Evolutionary conservation across 257 asterid species (phyloP).

Genomic region (Solanum rostratum): DNA sequence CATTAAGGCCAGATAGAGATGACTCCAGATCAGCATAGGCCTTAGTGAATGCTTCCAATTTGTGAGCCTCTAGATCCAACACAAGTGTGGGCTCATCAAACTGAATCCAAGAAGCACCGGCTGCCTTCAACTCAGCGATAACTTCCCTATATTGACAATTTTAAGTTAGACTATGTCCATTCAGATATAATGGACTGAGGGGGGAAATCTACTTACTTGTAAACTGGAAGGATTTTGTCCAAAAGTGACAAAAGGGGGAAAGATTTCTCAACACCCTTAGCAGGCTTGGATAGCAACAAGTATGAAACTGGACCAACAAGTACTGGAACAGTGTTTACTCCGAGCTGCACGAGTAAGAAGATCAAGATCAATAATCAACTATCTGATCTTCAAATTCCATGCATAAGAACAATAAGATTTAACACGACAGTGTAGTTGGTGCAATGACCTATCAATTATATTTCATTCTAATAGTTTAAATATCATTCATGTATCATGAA

Average conservation of each 20-base stretch:
- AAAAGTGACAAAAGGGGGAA: constrained; percentile 33
- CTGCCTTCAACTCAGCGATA: constrained; percentile 32
- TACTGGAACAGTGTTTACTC: constrained; percentile 38
- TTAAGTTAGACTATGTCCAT: background rate
- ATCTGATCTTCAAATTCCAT: background rate
- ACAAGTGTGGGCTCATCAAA: constrained; percentile 46
- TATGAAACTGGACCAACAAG: constrained; percentile 46
- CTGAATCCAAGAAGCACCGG: constrained; percentile 40
- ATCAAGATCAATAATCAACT: background rate
- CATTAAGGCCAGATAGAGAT: constrained; percentile 39
- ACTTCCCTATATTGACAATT: constrained; percentile 25
- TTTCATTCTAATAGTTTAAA: background rate
- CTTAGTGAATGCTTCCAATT: constrained; percentile 34
- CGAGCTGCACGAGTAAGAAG: constrained; percentile 21
- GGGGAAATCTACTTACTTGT: constrained; percentile 16
- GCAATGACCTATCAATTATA: background rate
- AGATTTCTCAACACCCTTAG: constrained; percentile 37
- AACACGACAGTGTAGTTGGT: background rate
- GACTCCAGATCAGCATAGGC: constrained; percentile 33
- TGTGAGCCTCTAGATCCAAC: constrained; percentile 39
- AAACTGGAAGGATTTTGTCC: constrained; percentile 41
- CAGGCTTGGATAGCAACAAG: constrained; percentile 43
- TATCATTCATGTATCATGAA: too few species aligned
- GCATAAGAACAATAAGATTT: background rate
- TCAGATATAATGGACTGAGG: background rate